Conservation (phyloP, 495 filamentous ascomycete species). For the Geoglossum glabrum region DNA sequence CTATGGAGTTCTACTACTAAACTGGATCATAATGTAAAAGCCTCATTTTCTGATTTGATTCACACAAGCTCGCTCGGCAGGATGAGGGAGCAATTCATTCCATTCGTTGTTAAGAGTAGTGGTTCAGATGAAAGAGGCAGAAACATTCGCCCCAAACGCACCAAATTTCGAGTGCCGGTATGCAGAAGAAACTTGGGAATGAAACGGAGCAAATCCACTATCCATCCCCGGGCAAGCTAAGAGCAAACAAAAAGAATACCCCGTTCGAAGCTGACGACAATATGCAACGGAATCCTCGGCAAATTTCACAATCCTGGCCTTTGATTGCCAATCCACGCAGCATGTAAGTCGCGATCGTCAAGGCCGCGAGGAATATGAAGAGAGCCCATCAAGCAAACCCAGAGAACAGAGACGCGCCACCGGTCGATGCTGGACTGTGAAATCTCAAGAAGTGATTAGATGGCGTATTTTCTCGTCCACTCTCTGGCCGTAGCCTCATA, state of each 20-base stretch:
- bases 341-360: background rate
- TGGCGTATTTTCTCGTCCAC: slow-evolving; percentile 98
- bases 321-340: background rate
- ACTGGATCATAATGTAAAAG: too few relatives aligned
- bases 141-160: slow-evolving; percentile 1
- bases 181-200: slow-evolving; percentile 2
- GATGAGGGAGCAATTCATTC: background rate
- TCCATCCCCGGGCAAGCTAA: background rate
- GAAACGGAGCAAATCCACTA: background rate
- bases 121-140: background rate
- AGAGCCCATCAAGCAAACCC: background rate
- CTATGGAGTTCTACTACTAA: too few relatives aligned
- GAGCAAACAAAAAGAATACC: background rate
- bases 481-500: slow-evolving; percentile 95
- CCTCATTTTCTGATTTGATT: too few relatives aligned
- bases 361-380: background rate
- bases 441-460: slow-evolving; percentile 22
- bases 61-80: too few relatives aligned
- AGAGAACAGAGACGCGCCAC: background rate
- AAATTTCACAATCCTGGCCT: background rate
- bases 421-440: slow-evolving; percentile 1
- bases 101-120: slow-evolving; percentile 1
- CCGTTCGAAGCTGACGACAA: background rate
- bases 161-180: slow-evolving; percentile 1
- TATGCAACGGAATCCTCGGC: background rate